Evolutionary conservation across 208 protist genomes (phyloP), one percentile per base, ranked within the genome.

Genomic region (Leishmania guyanensis): DNA sequence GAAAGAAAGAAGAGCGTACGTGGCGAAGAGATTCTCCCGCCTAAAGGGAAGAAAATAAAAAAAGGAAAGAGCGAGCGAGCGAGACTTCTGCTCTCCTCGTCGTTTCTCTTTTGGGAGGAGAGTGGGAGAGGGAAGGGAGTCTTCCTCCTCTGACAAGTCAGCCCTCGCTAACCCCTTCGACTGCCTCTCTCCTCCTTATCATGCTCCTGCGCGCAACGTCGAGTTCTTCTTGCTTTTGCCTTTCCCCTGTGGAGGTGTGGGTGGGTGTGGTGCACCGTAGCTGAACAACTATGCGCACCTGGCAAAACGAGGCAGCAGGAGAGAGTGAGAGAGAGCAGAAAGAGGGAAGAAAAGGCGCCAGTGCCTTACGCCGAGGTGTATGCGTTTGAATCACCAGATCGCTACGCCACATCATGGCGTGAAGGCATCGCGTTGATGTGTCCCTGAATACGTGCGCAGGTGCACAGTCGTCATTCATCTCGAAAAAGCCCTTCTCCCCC

Each of bases 311-410:
- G 22, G 48, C 22, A 53, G 22, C 29, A 43, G 5, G 48, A 77
- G 73, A 43, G 0, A 9, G 58, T 36, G 58, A 17, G 54, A n/a
- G 75, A 53, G 60, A 50, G 29, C 26, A 79, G 76, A 72, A 79
- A 79, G 60, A 76, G 33, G 36, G 51, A 76, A 54, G 68, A 62
- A 26, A 78, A 56, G 51, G 46, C 9, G 20, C 20, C 10, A 64
- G 12, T 36, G 64, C 62, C 46, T 76, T 51, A 12, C 36, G 39
- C 5, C 29, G 43, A 29, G 22, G 16, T 75, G 12, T 50, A 77
- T 56, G 70, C 16, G 17, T 51, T 51, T 56, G 50, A 36, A 46
- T 33, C 64, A 43, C 33, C 22, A 10, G n/a, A 69, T 36, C 64
- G 64, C 33, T 69, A 46, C 64, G 17, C 64, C 43, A 8, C 17